Conservation (phyloP, 495 filamentous ascomycete genomes). For the Sphaerosporella brunnea region DNA sequence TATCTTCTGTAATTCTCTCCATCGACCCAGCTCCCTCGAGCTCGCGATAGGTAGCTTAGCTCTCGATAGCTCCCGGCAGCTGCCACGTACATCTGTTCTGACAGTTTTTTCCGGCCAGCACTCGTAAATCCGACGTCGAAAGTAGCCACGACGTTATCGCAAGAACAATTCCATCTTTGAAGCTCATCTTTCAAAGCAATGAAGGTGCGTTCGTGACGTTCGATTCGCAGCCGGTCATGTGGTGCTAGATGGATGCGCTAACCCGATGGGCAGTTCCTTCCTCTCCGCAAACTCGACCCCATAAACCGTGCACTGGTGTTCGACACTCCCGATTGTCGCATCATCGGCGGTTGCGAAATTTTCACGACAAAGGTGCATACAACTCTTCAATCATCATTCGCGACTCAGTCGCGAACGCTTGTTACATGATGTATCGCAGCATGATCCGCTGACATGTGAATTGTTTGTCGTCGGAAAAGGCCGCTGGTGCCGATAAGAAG, state of each 20-base stretch:
- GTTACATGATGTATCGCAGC: conserved; percentile 4
- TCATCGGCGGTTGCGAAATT: conserved; percentile 80
- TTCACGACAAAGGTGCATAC: conserved; percentile 78
- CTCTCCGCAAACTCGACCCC: conserved; percentile 70
- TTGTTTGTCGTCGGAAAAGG: conserved; percentile 25
- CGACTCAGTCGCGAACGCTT: conserved; percentile 1
- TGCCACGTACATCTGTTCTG: not conserved
- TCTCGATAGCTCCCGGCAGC: not conserved
- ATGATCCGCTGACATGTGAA: conserved; percentile 2
- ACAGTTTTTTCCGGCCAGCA: not conserved
- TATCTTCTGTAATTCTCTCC: too few species aligned
- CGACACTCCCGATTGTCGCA: conserved; percentile 74
- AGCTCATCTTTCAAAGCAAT: not conserved
- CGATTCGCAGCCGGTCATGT: not conserved
- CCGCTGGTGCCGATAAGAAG: conserved; percentile 85
- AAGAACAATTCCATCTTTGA: not conserved
- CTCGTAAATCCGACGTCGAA: not conserved
- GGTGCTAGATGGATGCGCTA: too few species aligned
- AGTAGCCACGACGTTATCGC: not conserved
- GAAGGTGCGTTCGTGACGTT: conserved; percentile 2
- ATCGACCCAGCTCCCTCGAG: too few species aligned
- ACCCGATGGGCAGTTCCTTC: conserved; percentile 85
- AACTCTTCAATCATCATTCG: conserved; percentile 33
- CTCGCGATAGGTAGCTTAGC: not conserved
- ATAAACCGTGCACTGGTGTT: conserved; percentile 85